A percentile compares a stretch with the other conserved stretches of the same genome.
phyloP scores from a whole-genome alignment of 225 moss, liverwort and hornwort genomes.

The Pseudisothecium myosuroides region DNA sequence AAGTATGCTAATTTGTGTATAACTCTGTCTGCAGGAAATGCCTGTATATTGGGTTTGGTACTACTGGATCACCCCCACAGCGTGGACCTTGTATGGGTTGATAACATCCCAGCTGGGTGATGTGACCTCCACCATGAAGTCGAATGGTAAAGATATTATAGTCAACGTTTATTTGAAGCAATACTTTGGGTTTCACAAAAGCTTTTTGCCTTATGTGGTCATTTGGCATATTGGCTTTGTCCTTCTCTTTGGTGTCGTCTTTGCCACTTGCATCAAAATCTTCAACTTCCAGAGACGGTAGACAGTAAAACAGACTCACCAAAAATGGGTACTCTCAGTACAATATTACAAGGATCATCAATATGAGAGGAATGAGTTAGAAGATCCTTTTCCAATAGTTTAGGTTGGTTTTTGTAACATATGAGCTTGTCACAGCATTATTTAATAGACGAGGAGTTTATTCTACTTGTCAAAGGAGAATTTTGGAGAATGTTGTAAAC shows the following conservation, averaged over 20 bases:
- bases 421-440: background rate
- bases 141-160: background rate
- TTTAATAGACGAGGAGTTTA: background rate
- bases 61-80: conserved; percentile 70
- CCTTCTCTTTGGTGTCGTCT: conserved; percentile 47
- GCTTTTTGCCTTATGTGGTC: conserved; percentile 50
- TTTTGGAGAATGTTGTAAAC: background rate
- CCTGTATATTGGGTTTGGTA: conserved; percentile 91
- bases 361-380: background rate
- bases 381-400: too few species aligned
- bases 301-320: background rate
- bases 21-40: conserved; percentile 34
- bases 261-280: conserved; percentile 63
- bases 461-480: background rate
- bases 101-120: conserved; percentile 65
- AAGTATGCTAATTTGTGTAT: background rate
- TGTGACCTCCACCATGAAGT: background rate
- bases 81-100: conserved; percentile 80
- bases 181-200: conserved; percentile 43
- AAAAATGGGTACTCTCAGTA: background rate
- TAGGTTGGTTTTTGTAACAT: background rate
- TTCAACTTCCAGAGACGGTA: conserved; percentile 69
- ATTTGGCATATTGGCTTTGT: conserved; percentile 50
- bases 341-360: background rate
- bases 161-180: conserved; percentile 6